These are phyloP conservation scores for Mortierella sp. DNA, from an alignment of 371 early-diverging fungal genomes.

Conservation along the genomic window DNA sequence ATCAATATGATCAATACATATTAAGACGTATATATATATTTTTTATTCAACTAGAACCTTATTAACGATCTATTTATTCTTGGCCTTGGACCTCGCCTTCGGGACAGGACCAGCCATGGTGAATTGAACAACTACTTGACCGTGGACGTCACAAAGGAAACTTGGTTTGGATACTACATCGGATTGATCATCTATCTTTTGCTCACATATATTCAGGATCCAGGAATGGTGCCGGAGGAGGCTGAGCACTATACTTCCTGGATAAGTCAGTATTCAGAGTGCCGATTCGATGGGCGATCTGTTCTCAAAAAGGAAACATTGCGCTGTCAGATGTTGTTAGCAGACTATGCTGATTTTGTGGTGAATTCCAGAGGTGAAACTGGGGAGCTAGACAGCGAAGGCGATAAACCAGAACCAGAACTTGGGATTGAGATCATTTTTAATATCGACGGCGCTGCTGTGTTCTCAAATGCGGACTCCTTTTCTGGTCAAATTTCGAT, in stretches of 20 bases:
- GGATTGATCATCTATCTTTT: conserved; percentile 25
- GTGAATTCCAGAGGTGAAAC: background rate
- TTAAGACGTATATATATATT: conserved; percentile 1
- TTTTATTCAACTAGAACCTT: conserved; percentile 19
- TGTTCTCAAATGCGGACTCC: conserved; percentile 10
- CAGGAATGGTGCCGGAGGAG: background rate
- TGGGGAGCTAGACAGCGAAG: background rate
- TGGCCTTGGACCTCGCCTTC: conserved; percentile 42
- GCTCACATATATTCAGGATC: background rate
- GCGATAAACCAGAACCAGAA: background rate
- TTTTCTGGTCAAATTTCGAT: background rate
- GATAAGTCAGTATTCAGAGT: conserved; percentile 10
- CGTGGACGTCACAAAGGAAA: conserved; percentile 16
- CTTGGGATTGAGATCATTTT: conserved; percentile 4
- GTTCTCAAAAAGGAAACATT: conserved; percentile 14
- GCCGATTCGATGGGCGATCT: conserved; percentile 38
- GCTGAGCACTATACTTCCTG: background rate
- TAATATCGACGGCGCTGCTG: background rate
- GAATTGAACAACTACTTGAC: conserved; percentile 38
- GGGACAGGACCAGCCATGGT: conserved; percentile 51
- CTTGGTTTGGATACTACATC: conserved; percentile 36
- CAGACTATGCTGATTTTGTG: background rate
- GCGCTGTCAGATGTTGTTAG: conserved; percentile 8
- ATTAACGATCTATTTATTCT: conserved; percentile 39
- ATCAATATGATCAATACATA: no score